Evolutionary conservation across 2,329 filamentous ascomycete genomes (phyloP).

Genomic region (Colletotrichum gloeosporioides): DNA sequence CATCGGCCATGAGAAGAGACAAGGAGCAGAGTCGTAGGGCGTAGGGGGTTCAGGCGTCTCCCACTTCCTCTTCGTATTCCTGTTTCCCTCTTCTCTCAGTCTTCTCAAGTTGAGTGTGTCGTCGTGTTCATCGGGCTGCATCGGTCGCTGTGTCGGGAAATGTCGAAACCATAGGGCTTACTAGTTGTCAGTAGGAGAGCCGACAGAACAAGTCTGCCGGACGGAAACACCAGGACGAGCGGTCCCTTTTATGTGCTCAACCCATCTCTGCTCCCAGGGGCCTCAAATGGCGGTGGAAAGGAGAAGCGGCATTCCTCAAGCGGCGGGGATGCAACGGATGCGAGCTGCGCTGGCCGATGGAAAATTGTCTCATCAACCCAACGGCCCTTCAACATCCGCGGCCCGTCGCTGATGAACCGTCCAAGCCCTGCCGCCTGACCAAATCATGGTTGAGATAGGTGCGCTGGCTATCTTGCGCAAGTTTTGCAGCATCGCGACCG

Average conservation of each 20-base stretch:
- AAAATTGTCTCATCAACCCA: slow-evolving; percentile 10
- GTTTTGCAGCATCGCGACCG: not conserved
- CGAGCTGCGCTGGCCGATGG: not conserved
- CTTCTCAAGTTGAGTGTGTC: not conserved
- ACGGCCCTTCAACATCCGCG: not conserved
- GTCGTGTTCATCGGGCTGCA: not conserved
- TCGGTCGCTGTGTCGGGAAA: not conserved
- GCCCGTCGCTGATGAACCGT: not conserved
- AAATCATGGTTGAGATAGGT: not conserved
- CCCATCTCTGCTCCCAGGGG: not conserved
- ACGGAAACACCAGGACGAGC: not conserved
- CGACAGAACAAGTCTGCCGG: not conserved
- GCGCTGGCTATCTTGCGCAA: not conserved
- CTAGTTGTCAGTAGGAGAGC: not conserved
- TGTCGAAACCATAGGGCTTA: not conserved
- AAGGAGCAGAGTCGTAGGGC: not conserved
- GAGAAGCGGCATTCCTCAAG: not conserved
- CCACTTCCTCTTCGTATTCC: not conserved
- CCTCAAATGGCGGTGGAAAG: slow-evolving; percentile 13
- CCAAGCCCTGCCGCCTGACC: not conserved
- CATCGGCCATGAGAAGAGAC: not conserved
- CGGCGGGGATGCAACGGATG: not conserved
- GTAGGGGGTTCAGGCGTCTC: not conserved
- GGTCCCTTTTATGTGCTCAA: slow-evolving; percentile 2
- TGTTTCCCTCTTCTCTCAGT: not conserved